These are phyloP conservation scores for Aegilops umbellulata DNA, from an alignment of 176 grass and related monocot genomes.

Conservation along the genomic window DNA sequence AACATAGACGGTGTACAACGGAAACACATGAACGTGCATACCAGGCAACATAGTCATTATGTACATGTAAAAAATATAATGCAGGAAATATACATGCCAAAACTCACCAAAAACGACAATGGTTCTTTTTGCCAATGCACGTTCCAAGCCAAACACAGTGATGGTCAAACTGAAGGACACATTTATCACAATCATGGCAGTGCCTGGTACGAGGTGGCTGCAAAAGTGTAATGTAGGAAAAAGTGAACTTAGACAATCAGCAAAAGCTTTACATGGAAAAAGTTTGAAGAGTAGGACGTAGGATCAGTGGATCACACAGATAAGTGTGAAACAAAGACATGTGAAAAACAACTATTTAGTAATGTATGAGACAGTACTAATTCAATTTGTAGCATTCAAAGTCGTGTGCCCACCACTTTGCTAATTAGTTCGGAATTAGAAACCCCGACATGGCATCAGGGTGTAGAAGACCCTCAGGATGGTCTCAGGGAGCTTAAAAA, in stretches of 20 bases:
- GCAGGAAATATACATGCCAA: background rate
- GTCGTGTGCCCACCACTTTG: background rate
- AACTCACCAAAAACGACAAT: conserved; percentile 92
- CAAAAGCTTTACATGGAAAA: conserved; percentile 24
- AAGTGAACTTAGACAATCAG: conserved; percentile 28
- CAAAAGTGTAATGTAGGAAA: conserved; percentile 32
- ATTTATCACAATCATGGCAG: conserved; percentile 97
- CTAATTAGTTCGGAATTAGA: background rate
- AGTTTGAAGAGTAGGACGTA: background rate
- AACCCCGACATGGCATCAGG: background rate
- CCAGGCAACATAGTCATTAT: background rate
- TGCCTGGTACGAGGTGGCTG: conserved; percentile 94
- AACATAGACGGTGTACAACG: conserved; percentile 19
- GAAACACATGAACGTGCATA: background rate
- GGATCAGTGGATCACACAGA: background rate
- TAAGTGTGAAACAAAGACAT: background rate
- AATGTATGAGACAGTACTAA: conserved; percentile 4
- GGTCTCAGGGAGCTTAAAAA: background rate
- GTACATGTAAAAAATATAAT: background rate
- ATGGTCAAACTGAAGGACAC: conserved; percentile 98
- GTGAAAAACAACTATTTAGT: background rate
- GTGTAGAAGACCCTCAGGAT: background rate
- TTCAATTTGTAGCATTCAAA: background rate
- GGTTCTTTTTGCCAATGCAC: conserved; percentile 93
- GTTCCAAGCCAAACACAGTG: conserved; percentile 98